Conservation (phyloP, 139 green algal genomes). For the Zygnema cylindricum region DNA sequence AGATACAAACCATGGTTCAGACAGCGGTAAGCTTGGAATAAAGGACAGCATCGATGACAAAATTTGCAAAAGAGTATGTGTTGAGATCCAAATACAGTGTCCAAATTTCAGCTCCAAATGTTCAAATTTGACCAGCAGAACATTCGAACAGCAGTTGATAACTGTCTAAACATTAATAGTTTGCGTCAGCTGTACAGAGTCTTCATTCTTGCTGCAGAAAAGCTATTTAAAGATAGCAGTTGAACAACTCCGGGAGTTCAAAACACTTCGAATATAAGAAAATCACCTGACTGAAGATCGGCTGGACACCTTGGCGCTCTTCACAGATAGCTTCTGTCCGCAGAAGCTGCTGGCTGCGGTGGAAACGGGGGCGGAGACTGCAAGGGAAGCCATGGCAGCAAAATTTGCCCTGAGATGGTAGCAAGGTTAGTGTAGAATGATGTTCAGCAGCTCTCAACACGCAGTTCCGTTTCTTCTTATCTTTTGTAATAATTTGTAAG, state of each 20-base stretch:
- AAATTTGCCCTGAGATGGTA: no score
- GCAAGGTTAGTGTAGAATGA: no score
- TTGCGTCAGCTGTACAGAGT: neutral
- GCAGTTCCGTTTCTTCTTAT: no score
- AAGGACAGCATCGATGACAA: no score
- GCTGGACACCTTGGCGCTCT: neutral
- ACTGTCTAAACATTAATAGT: neutral
- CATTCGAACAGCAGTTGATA: neutral
- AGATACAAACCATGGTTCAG: no score
- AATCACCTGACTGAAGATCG: conserved; percentile 1
- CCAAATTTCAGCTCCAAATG: no score
- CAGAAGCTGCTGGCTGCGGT: conserved; percentile 51
- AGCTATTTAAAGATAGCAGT: neutral
- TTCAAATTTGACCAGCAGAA: neutral
- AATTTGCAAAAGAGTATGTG: no score
- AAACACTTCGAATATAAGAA: neutral
- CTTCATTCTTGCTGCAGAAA: neutral
- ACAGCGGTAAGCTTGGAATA: no score
- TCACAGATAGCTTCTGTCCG: conserved; percentile 50
- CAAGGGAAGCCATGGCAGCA: conserved; percentile 49
- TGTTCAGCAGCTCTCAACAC: no score
- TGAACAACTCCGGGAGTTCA: neutral
- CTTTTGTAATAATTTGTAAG: no score
- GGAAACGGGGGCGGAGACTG: conserved; percentile 23
- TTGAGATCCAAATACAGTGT: no score